Evolutionary conservation across 1,284 basidiomycete species (phyloP).

Genomic region (Ceratorhiza oryzae-sativae): DNA sequence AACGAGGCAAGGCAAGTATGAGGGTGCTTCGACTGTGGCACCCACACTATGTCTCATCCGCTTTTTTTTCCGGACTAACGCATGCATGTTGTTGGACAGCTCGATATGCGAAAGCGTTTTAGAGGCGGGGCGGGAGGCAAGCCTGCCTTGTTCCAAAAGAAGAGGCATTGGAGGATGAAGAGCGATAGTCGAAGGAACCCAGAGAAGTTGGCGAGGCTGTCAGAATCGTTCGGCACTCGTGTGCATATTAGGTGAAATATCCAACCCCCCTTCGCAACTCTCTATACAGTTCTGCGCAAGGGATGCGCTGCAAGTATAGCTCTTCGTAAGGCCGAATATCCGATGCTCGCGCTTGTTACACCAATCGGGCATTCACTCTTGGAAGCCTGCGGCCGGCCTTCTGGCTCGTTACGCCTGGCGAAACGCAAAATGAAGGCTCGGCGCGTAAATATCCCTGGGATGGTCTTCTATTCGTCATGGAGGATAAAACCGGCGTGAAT

Average conservation of each 20-base stretch:
- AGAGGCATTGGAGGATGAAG: background rate
- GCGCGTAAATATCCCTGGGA: background rate
- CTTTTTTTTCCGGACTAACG: background rate
- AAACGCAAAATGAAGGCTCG: background rate
- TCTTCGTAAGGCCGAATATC: background rate
- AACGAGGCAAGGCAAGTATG: conserved; percentile 13
- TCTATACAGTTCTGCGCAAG: background rate
- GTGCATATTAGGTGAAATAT: background rate
- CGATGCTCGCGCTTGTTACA: background rate
- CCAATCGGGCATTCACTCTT: background rate
- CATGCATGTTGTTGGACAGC: background rate
- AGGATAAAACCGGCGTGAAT: background rate
- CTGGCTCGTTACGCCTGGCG: background rate
- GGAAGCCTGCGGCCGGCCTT: no score
- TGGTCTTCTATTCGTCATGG: background rate
- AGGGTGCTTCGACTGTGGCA: background rate
- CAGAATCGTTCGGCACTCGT: background rate
- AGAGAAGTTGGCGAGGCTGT: background rate
- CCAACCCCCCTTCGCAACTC: background rate
- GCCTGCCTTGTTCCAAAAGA: background rate
- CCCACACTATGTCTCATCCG: background rate
- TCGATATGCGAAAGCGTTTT: conserved; percentile 32
- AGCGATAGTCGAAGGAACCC: background rate
- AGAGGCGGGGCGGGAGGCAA: conserved; percentile 16
- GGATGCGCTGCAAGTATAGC: background rate